phyloP scores from a whole-genome alignment of 2,329 filamentous ascomycete species.

The Pseudogymnoascus pannorum region DNA sequence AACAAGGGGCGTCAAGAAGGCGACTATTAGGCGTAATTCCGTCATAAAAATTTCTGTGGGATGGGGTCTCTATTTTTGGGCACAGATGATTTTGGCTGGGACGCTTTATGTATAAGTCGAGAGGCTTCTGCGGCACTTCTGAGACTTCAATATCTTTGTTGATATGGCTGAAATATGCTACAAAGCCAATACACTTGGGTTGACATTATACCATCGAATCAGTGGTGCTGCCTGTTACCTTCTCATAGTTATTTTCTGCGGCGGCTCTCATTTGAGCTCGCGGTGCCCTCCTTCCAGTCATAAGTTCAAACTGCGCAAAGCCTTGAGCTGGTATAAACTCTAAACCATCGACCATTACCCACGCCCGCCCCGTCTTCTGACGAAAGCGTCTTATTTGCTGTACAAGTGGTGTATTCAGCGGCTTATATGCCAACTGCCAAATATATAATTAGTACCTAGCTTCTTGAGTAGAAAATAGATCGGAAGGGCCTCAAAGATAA shows the following conservation, averaged over 20 bases:
- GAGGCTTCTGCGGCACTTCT: constrained; percentile 37
- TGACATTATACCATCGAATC: not conserved
- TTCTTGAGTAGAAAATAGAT: not conserved
- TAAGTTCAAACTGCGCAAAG: constrained; percentile 74
- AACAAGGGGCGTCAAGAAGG: not conserved
- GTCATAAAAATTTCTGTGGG: constrained; percentile 53
- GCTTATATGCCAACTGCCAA: constrained; percentile 57
- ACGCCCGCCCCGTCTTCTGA: constrained; percentile 48
- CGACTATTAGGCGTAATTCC: not conserved
- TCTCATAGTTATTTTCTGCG: constrained; percentile 4
- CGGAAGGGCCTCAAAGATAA: not conserved
- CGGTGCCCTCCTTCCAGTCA: constrained; percentile 66
- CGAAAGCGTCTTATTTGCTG: constrained; percentile 49
- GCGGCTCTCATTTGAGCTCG: constrained; percentile 56
- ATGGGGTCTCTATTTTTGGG: constrained; percentile 44
- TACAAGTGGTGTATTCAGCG: constrained; percentile 63
- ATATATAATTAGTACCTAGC: not conserved
- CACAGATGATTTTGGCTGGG: constrained; percentile 40
- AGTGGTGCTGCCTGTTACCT: not conserved
- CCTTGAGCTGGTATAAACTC: constrained; percentile 73
- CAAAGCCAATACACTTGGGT: not conserved
- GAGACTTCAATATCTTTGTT: constrained; percentile 55
- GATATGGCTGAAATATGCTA: constrained; percentile 24
- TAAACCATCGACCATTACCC: constrained; percentile 69
- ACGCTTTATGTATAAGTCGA: not conserved